Evolutionary conservation across 2,329 filamentous ascomycete species (phyloP), one percentile per base, ranked within the genome.

Genomic region (Aureobasidium sp.): DNA sequence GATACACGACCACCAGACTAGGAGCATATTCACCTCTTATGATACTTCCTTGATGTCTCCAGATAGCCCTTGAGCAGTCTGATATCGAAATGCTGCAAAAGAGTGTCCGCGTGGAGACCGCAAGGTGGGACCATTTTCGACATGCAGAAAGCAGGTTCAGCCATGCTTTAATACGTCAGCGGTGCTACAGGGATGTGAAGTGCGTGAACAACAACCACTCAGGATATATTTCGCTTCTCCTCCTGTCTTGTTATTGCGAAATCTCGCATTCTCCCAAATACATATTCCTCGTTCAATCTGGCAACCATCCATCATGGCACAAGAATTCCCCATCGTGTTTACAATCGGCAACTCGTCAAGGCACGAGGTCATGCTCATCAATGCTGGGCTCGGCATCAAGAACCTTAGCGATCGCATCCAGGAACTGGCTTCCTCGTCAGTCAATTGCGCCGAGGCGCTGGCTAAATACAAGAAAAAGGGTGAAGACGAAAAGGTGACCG

Each of bases 271-370:
- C 7, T 32, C 2, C 20, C 15, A 13, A 43, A 27, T 8, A 24
- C 24, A 5, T 20, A 12, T 12, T 1, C 27, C 7, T 36, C 13
- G n/a, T 24, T 12, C 15, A 39, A 6, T 27, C 13, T 13, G n/a
- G 39, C 32, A 39, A 37, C 13, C 32, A 27, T 20, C 43, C 41
- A 47, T 37, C 43, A 60, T 60, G 57, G n/a, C 60, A 2, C 39
- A 62, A 56, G 60, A 64, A 48, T 73, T 73, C 55, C 72, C 73
- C 17, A 65, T 72, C 60, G 64, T 75, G 48, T 75, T 75, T 67
- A 74, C 69, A n/a, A 68, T 75, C 52, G 69, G 70, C 34, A 68
- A 68, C 53, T 69, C 67, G 36, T 67, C 66, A 51, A 67, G 73
- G 47, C 73, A 75, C 63, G 73, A 75, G 65, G 68, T 72, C 29